phyloP scores from a whole-genome alignment of 2,329 filamentous ascomycete species.

The Zarea fungicola region DNA sequence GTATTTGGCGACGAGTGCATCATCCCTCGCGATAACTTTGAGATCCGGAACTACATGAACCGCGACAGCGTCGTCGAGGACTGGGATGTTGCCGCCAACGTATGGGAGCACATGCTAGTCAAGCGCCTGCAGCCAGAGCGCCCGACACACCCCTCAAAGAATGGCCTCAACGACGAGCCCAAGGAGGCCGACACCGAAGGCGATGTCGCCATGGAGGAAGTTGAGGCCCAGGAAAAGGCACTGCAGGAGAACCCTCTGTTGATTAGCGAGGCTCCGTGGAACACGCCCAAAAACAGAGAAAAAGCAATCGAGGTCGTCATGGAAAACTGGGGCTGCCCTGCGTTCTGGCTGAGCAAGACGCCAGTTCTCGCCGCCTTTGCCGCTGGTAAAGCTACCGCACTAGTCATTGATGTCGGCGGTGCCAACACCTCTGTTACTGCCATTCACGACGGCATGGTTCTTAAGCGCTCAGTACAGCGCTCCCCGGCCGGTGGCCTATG shows the following conservation, averaged over 20 bases:
- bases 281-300: constrained; percentile 78
- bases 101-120: constrained; percentile 92
- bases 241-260: constrained; percentile 85
- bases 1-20: constrained; percentile 91
- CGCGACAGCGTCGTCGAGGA: constrained; percentile 88
- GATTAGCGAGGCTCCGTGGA: constrained; percentile 94
- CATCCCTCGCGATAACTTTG: constrained; percentile 67
- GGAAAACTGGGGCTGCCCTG: constrained; percentile 93
- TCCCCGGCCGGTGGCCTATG: constrained; percentile 85
- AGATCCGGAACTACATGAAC: constrained; percentile 89
- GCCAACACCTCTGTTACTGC: constrained; percentile 85
- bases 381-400: constrained; percentile 84
- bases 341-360: constrained; percentile 87
- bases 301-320: constrained; percentile 95
- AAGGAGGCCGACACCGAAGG: constrained; percentile 56
- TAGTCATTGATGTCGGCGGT: constrained; percentile 89
- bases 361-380: constrained; percentile 89
- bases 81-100: constrained; percentile 83
- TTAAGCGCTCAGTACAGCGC: constrained; percentile 83
- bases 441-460: constrained; percentile 88
- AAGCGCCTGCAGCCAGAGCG: constrained; percentile 77
- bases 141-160: constrained; percentile 64
- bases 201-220: constrained; percentile 54
- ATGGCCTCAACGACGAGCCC: constrained; percentile 69
- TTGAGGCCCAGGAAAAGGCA: constrained; percentile 61